Evolutionary conservation across 345 rosid genomes (phyloP), one percentile per base, ranked within the genome.

Genomic region (Heritiera fomes): DNA sequence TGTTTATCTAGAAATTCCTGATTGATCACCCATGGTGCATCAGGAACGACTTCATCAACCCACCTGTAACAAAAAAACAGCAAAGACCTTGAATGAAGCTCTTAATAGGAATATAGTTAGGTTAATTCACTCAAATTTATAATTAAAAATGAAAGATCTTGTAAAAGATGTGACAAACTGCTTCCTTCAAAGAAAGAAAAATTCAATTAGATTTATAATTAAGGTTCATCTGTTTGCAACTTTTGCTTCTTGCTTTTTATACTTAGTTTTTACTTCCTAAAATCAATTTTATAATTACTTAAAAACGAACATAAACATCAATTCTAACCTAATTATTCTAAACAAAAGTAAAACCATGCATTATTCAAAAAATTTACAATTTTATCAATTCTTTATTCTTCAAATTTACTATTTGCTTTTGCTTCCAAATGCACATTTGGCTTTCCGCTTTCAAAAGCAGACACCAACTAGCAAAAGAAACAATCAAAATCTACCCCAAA

Each of bases 21-120:
- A 41, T 87, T 84, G 45, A 93, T 83, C 64, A 94, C 98, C 98
- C 98, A 94, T 6, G 98, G 98, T 1, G 97, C 97, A 87, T 91
- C 87, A 0, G 97, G 91, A 74, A 94, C 88, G 64, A 94, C 98
- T 89, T 94, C 98, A 78, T 94, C 97, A 60, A 94, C 98, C 97
- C 98, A 94, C 85, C 98, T 94, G 83, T 34, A 73, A 34, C 58
- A 68, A 49, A 79, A 40, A 43, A 58, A 60, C 13, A 34, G 64
- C 15, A 67, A 8, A 23, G 28, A 23, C 28, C 28, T 23, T 23
- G 28, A 23, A 23, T 23, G 28, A 23, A 5, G 67, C 60, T 12
- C 9, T 32, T 47, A 7, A 75, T 34, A 64, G 46, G 46, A 7
- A 13, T 73, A 56, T 6, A 18, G 47, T 15, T 28, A 13, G 9